These are phyloP conservation scores for Rosa rugosa DNA, from an alignment of 306 rosid genomes.

Conservation along the genomic window DNA sequence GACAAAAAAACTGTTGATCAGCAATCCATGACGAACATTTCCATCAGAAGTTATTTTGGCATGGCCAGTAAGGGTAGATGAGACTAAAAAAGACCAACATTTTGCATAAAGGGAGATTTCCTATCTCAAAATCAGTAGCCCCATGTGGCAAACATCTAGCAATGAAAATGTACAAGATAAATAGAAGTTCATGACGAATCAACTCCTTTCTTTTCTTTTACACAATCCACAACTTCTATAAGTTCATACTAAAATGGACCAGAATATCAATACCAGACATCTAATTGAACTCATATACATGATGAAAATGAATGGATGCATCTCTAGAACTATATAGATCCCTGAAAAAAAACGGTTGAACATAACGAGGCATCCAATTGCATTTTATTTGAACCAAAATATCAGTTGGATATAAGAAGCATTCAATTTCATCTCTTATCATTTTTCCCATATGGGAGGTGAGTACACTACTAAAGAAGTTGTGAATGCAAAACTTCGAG, in stretches of 20 bases:
- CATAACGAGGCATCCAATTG: neutral
- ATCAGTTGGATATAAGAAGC: neutral
- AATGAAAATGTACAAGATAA: neutral
- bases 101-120: neutral
- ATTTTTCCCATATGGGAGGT: neutral
- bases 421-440: neutral
- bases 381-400: neutral
- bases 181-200: neutral
- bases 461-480: neutral
- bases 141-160: neutral
- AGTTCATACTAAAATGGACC: neutral
- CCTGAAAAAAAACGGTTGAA: neutral
- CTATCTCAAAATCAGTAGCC: neutral
- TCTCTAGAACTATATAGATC: neutral
- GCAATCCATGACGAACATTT: neutral
- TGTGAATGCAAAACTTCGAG: neutral
- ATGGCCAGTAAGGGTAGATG: neutral
- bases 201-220: neutral
- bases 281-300: neutral
- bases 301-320: neutral
- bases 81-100: neutral
- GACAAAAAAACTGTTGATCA: constrained; percentile 14
- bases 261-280: neutral
- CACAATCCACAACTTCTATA: neutral
- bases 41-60: neutral